phyloP scores from a whole-genome alignment of 768 basidiomycete genomes.

The Mycena maculata region DNA sequence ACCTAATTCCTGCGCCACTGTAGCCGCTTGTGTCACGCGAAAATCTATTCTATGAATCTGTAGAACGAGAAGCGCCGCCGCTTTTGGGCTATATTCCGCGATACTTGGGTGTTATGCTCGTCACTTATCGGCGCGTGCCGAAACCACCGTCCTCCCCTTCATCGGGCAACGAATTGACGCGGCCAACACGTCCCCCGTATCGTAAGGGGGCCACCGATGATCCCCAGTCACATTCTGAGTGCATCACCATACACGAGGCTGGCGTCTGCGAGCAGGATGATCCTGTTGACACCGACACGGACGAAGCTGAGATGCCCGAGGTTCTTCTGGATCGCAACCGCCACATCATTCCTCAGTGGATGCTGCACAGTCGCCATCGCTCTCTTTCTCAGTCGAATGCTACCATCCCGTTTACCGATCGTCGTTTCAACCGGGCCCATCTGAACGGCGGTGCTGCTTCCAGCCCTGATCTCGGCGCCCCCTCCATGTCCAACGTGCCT shows the following conservation, averaged over 20 bases:
- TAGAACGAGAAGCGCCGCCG: conserved; percentile 93
- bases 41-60: conserved; percentile 97
- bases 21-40: conserved; percentile 97
- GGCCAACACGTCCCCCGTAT: conserved; percentile 42
- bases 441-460: conserved; percentile 70
- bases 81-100: conserved; percentile 96
- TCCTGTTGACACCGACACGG: conserved; percentile 58
- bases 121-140: conserved; percentile 89
- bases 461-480: conserved; percentile 71
- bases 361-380: conserved; percentile 69
- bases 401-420: conserved; percentile 43
- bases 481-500: conserved; percentile 36
- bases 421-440: conserved; percentile 51
- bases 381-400: conserved; percentile 63
- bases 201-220: conserved; percentile 44
- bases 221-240: conserved; percentile 1
- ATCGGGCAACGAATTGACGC: conserved; percentile 32
- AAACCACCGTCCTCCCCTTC: conserved; percentile 48
- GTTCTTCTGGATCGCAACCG: conserved; percentile 90
- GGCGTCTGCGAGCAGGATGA: conserved; percentile 42
- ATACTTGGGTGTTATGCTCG: conserved; percentile 98
- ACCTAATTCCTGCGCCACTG: conserved; percentile 32
- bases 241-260: conserved; percentile 29
- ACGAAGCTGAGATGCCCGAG: conserved; percentile 91
- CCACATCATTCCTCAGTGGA: conserved; percentile 97